phyloP scores from a whole-genome alignment of 163 green algal species.

The Chlamydomonas reinhardtii region DNA sequence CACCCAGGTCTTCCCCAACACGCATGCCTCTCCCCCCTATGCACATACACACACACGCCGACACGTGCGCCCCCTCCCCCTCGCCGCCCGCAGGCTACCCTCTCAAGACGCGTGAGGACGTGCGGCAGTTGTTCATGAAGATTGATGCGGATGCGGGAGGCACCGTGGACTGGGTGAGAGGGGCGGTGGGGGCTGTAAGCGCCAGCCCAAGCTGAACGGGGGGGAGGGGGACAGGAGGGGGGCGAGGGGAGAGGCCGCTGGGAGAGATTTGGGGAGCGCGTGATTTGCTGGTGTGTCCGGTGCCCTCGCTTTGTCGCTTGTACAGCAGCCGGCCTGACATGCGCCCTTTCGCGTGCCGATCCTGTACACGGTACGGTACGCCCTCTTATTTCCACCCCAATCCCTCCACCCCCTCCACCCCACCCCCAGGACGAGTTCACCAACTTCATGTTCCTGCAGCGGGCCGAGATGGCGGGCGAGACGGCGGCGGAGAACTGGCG shows the following conservation, averaged over 20 bases:
- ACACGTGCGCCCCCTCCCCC: no score
- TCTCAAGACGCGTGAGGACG: conserved; percentile 43
- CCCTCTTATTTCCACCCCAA: no score
- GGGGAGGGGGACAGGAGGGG: background rate
- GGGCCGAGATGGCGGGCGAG: conserved; percentile 62
- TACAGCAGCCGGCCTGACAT: no score
- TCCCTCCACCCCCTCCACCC: background rate
- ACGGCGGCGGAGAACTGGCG: conserved; percentile 73
- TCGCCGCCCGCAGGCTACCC: background rate
- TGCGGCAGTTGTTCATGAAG: conserved; percentile 91
- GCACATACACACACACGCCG: no score
- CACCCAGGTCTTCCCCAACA: no score
- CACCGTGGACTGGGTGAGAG: conserved; percentile 84
- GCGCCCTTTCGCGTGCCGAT: no score
- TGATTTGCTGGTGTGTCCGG: no score
- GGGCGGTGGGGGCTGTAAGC: background rate
- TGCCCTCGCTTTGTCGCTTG: no score
- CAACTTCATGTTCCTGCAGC: conserved; percentile 90
- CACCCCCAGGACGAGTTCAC: conserved; percentile 83
- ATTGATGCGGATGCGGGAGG: conserved; percentile 91
- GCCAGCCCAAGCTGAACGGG: background rate
- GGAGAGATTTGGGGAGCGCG: no score
- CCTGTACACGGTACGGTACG: no score
- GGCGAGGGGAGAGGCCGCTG: background rate
- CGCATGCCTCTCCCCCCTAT: no score